Evolutionary conservation across 257 asterid species (phyloP), one percentile per base, ranked within the genome.

Genomic region (Craterostigma plantagineum): DNA sequence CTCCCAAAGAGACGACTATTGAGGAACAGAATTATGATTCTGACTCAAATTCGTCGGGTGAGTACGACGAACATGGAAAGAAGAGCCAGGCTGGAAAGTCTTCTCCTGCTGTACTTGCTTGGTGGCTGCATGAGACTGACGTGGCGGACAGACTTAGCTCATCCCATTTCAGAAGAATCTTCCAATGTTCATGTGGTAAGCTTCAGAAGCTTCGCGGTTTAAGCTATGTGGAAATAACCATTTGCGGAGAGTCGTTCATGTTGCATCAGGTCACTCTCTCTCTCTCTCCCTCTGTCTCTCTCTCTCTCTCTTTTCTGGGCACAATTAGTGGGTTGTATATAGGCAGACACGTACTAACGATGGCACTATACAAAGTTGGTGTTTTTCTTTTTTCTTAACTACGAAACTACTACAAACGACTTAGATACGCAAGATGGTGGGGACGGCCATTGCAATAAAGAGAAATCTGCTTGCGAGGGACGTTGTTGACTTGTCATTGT

Each of bases 351-450:
- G n/a, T n/a, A n/a, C n/a, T n/a, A n/a, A n/a, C n/a, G n/a, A n/a
- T n/a, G n/a, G n/a, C n/a, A n/a, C n/a, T n/a, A n/a, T n/a, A n/a
- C n/a, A n/a, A n/a, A n/a, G n/a, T n/a, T n/a, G n/a, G n/a, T n/a
- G n/a, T n/a, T n/a, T n/a, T n/a, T n/a, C n/a, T n/a, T n/a, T n/a
- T n/a, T n/a, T n/a, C n/a, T n/a, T n/a, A n/a, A n/a, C n/a, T n/a
- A n/a, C n/a, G n/a, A n/a, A n/a, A n/a, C n/a, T n/a, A n/a, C 7
- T 12, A 17, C 18, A 16, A 14, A 8, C 84, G 76, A n/a, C n/a
- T n/a, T n/a, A n/a, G 93, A 87, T 87, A 65, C 79, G 98, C 54
- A 82, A 87, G 75, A 87, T 87, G 92, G 73, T 87, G 10, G 95
- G 93, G 37, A 74, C 93, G 7, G 93, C 93, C 6, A 69, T 87